Evolutionary conservation across 164 flowering plant genomes (phyloP), one percentile per base, ranked within the genome.

Genomic region (Amborella trichopoda): DNA sequence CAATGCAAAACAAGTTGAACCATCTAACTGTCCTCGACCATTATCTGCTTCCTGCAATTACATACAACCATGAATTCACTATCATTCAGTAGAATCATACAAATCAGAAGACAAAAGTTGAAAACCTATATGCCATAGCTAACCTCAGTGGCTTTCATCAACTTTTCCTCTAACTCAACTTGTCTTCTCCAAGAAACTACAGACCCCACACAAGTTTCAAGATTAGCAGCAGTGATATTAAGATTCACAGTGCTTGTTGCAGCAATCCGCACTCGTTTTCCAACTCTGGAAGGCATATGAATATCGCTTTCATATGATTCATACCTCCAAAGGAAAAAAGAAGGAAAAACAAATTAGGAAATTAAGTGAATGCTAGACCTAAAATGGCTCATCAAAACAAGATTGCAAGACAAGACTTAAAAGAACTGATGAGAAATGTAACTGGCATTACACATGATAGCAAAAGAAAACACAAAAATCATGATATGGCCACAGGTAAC

Each of bases 161-260:
- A n/a, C n/a, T 75, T 85, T 56, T 75, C 60, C 56, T 85, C 94
- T 28, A 88, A 62, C 52, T 82, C 94, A 20, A 64, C 65, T 60
- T 74, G 91, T 51, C 70, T 79, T 70, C 81, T 74, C 99, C 99
- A 93, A 22, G 96, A 93, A 60, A 66, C 60, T 33, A 77, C 47
- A 43, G 80, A 56, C 57, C 76, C 85, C 26, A 69, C 62, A 36
- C 82, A 72, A 42, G 81, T 75, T 38, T 81, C 90, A 33, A 93
- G 72, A 65, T 70, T 88, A 23, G 96, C 86, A 46, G 96, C 93
- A 66, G 82, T 88, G 50, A 85, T 48, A 54, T 93, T 93, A 27
- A 93, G 53, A 67, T 88, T 93, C 23, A 93, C 36, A 17, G 69
- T 69, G 61, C 69, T 85, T 44, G 96, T 84, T 27, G 95, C 91